Base-by-base conservation (phyloP, 2,329 filamentous ascomycete species). In the Fusarium sp. region DNA sequence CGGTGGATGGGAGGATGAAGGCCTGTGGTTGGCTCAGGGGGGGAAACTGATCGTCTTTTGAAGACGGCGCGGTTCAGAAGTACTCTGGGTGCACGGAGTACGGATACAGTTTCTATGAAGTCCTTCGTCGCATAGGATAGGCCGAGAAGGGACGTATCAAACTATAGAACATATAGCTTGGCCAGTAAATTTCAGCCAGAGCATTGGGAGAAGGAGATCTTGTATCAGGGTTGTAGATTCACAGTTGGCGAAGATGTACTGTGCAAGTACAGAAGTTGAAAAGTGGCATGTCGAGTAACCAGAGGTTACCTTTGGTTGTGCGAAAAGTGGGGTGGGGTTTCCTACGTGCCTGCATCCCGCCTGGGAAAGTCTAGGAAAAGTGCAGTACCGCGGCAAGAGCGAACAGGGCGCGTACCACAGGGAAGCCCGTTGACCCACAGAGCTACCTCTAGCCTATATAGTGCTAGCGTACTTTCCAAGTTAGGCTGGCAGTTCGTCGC, bases 361-460 rank as follows among this genome's bases (percentile, higher is more conserved):
- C 32, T 30, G 46, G 48, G 32, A 26, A 57, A 53, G 47, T 48
- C 32, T 30, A 50, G 48, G 32, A 26, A 57, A 53, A 41, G 30
- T 50, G 28, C 41, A 68, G 67, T 57, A 54, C 65, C 68, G 68
- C 65, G 68, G 65, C 62, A 71, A 65, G 67, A 70, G 62, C 45
- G 61, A 69, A 60, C 47, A 39, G 61, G 55, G 45, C 51, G 45
- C 37, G 55, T 50, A 56, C 40, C 20, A 37, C 22, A 70, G 48
- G 62, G 55, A 68, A 58, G 45, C 64, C 67, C 47, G 35, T 43
- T 35, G 13, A 20, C 26, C 49, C 17, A 6, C 17, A 4, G 26
- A 33, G 24, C 24, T 8, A 24, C 24, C 24, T 46, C 65, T 66
- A 69, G 50, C 49, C 14, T 17, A 7, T 22, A 28, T 19, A 11